Evolutionary conservation across 2,329 filamentous ascomycete species (phyloP).

Genomic region (Nannizzia gypsea): DNA sequence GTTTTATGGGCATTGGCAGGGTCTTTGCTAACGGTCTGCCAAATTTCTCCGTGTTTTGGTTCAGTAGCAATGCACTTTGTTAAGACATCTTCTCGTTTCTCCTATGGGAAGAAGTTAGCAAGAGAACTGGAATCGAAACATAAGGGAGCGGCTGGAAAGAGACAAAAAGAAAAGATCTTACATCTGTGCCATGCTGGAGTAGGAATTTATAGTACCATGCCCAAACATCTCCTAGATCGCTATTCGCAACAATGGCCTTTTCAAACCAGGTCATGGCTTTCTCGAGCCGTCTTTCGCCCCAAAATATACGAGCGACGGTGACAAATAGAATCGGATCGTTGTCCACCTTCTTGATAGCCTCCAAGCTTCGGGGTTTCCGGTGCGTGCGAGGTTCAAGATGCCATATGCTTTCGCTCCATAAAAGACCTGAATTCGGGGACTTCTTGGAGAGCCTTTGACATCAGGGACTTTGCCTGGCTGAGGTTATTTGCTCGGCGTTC

Average conservation of each 20-base stretch:
- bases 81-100: conserved; percentile 78
- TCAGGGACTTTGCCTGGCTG: conserved; percentile 74
- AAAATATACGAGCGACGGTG: conserved; percentile 89
- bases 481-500: conserved; percentile 66
- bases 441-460: conserved; percentile 88
- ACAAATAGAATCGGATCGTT: conserved; percentile 82
- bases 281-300: conserved; percentile 81
- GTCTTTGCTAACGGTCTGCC: conserved; percentile 77
- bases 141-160: background rate
- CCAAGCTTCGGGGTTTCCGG: conserved; percentile 77
- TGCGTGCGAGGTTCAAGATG: conserved; percentile 83
- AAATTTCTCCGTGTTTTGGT: conserved; percentile 83
- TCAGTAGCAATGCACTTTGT: conserved; percentile 71
- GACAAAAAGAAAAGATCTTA: conserved; percentile 26
- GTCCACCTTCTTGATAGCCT: conserved; percentile 95
- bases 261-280: conserved; percentile 97
- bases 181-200: conserved; percentile 76
- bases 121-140: conserved; percentile 8
- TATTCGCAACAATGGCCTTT: conserved; percentile 79
- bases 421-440: conserved; percentile 74
- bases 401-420: conserved; percentile 95
- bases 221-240: conserved; percentile 85
- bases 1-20: conserved; percentile 65
- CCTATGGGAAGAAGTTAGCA: conserved; percentile 29
- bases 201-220: conserved; percentile 97